Conservation (phyloP, 2,329 filamentous ascomycete genomes). For the Colletotrichum spinosum region DNA sequence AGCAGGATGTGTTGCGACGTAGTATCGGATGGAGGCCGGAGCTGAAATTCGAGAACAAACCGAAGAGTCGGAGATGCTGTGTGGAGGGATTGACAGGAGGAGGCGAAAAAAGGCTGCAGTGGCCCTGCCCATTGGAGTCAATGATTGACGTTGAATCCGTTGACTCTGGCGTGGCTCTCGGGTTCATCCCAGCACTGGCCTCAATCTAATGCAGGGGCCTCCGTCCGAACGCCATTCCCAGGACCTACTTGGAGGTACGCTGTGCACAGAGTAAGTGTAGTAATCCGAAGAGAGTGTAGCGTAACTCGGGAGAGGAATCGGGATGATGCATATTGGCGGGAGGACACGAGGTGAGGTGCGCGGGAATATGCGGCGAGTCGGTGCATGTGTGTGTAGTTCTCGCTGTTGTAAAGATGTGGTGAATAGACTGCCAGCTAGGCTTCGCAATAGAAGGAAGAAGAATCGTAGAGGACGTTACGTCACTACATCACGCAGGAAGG, state of each 20-base stretch:
- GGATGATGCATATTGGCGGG: conserved; percentile 18
- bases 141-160: conserved; percentile 28
- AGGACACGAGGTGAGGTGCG: no score
- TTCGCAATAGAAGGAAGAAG: no score
- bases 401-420: no score
- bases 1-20: conserved; percentile 1
- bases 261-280: not conserved
- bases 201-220: conserved; percentile 34
- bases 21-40: conserved; percentile 15
- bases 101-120: conserved; percentile 10
- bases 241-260: no score
- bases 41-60: not conserved
- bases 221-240: conserved; percentile 6
- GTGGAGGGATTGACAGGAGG: conserved; percentile 26
- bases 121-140: conserved; percentile 16
- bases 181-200: conserved; percentile 30
- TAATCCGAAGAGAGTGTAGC: not conserved
- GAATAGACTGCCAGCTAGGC: no score
- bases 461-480: no score
- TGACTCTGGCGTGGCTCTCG: conserved; percentile 14
- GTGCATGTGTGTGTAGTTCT: no score
- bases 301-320: not conserved
- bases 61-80: not conserved
- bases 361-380: no score
- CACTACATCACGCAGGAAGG: no score